Base-by-base conservation (phyloP, 1,284 basidiomycete genomes). In the Wallemia hederae region DNA sequence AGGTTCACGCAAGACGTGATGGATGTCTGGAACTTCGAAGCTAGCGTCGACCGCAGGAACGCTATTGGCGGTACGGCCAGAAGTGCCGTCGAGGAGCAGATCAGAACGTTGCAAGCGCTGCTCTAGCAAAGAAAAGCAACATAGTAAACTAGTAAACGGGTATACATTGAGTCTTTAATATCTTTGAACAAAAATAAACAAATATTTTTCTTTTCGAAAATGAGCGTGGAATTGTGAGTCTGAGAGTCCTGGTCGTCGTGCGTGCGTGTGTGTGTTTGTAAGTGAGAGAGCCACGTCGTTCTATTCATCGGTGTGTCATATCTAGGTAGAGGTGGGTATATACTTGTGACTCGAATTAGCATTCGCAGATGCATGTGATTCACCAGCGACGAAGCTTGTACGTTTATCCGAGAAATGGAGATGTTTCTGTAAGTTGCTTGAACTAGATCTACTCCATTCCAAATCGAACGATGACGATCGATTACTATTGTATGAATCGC, bases 41-140 rank as follows among this genome's bases (percentile, higher is more conserved):
- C 81, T 62, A 89, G 85, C 65, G 91, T 97, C n/a, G 92, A 98
- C 74, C 79, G 89, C 65, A 76, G 91, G 65, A 78, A 87, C 69
- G 83, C 91, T 0, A 88, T 92, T 65, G 92, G 92, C 27, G 92
- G 92, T 7, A 83, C 92, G 1, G 88, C 85, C 67, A 77, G 78
- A 63, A 77, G 77, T 65, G 91, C 88, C 74, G 78, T 98, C 26
- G 78, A 83, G 65, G 76, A 89, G 66, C 92, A 98, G 72, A 80
- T 92, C 61, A 49, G 22, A n/a, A 22, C n/a, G 14, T 22, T 49
- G 14, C 39, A 49, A n/a, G 22, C 14, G 11, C 19, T 49, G 14
- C n/a, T 49, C 5, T 49, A 33, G n/a, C n/a, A 33, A 19, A 19
- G 31, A 33, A 33, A n/a, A n/a, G n/a, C n/a, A n/a, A n/a, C n/a